A percentile compares a stretch with the other conserved stretches of the same genome.
phyloP scores from a whole-genome alignment of 257 asterid species.

The Solanum corneliomulleri region DNA sequence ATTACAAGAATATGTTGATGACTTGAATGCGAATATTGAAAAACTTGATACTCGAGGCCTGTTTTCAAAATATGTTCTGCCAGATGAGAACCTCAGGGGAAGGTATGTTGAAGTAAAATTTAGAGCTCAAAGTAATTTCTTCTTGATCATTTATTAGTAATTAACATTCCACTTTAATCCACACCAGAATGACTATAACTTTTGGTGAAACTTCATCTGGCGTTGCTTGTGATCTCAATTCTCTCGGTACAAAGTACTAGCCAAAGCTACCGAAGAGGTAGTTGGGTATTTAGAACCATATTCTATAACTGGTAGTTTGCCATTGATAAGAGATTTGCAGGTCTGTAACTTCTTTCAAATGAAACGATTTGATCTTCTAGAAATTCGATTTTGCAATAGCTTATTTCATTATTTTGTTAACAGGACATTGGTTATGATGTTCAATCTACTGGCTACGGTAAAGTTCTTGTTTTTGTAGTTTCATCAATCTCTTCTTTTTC shows the following conservation, averaged over 20 bases:
- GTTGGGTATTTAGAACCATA: conserved; percentile 89
- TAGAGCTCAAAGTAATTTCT: neutral
- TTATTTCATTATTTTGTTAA: neutral
- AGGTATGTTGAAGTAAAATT: conserved; percentile 23
- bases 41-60: conserved; percentile 56
- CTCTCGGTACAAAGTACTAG: conserved; percentile 63
- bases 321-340: conserved; percentile 85
- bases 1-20: conserved; percentile 59
- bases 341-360: conserved; percentile 18
- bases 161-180: neutral
- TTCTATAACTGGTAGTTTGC: conserved; percentile 90
- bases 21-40: conserved; percentile 73
- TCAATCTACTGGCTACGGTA: conserved; percentile 91
- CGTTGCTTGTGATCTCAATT: conserved; percentile 83
- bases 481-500: neutral
- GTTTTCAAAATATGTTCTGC: conserved; percentile 75
- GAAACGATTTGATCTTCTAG: neutral
- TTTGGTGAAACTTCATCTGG: conserved; percentile 66
- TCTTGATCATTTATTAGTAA: too few species aligned
- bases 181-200: conserved; percentile 45
- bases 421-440: conserved; percentile 94
- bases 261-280: conserved; percentile 87
- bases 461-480: neutral
- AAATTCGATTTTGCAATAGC: neutral
- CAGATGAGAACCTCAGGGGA: conserved; percentile 85